Base-by-base conservation (phyloP, 768 basidiomycete genomes). In the Scleroderma citrinum region DNA sequence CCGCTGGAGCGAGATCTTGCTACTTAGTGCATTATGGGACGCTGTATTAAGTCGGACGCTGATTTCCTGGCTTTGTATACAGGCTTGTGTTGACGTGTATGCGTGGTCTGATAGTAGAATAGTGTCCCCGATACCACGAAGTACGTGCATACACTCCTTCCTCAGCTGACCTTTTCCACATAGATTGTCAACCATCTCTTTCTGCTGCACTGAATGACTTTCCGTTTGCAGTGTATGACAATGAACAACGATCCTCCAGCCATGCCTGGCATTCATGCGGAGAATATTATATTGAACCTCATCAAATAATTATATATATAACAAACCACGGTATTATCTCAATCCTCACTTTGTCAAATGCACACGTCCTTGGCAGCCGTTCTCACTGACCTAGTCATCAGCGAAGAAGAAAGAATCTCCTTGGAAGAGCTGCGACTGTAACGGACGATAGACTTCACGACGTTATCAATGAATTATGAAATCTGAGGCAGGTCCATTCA, bases 101-200 rank as follows among this genome's bases (percentile, higher is more conserved):
- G 83, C 85, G 3, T 92, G 87, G 84, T 79, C 87, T 12, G 88
- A 90, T 56, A 87, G 85, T 61, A 46, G 64, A 68, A n/a, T n/a
- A n/a, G n/a, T 37, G 67, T 80, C 21, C 78, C 83, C 24, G 85
- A 7, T 91, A 90, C 61, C 74, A 81, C 40, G 83, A 88, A 71
- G 88, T 88, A 51, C 38, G 69, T 51, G 19, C 38, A 11, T 12
- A 8, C n/a, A 31, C 13, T 30, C 17, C 26, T 13, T 11, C 2
- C 17, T 32, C n/a, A 17, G 44, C 63, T 63, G 40, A 51, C 31
- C 19, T 23, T 4, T 7, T 16, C 26, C 1, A n/a, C 56, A 83
- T 54, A 64, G 88, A 84, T 90, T 40, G 75, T 87, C 26, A 85
- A 88, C 53, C 83, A 85, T 58, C 71, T 88, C 7, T 69, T 92